These are phyloP conservation scores for Trichosanthes truncata DNA, from an alignment of 306 rosid genomes.

Conservation along the genomic window DNA sequence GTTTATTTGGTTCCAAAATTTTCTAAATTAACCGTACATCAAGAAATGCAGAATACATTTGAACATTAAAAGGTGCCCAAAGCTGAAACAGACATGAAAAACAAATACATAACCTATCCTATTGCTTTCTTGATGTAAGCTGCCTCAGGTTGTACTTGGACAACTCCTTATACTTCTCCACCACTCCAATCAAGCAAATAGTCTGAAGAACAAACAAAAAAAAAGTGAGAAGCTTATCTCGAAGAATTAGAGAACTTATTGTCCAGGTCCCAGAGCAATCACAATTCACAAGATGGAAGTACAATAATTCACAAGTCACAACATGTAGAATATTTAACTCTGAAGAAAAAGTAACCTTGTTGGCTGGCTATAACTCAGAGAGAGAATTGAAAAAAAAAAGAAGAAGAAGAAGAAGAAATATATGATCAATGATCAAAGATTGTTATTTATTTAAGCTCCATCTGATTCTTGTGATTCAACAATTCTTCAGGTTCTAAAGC, in stretches of 20 bases:
- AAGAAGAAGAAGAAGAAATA: background rate
- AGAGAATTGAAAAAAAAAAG: background rate
- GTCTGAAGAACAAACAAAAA: constrained; percentile 44
- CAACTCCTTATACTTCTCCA: constrained; percentile 69
- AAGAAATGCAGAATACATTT: background rate
- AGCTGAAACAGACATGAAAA: background rate
- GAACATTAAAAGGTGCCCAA: background rate
- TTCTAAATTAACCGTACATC: background rate
- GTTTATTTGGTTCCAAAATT: background rate
- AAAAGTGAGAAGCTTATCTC: background rate
- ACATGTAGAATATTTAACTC: background rate
- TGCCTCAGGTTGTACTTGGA: constrained; percentile 91
- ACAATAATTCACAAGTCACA: background rate
- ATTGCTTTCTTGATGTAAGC: constrained; percentile 50
- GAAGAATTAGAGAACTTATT: background rate
- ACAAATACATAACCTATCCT: constrained; percentile 14
- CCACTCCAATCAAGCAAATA: constrained; percentile 81
- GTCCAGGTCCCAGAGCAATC: background rate
- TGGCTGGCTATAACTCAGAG: background rate
- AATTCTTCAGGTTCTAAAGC: background rate
- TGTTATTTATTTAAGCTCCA: background rate
- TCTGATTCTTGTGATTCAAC: background rate
- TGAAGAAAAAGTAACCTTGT: background rate
- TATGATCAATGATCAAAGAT: background rate
- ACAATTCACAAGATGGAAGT: background rate